These are phyloP conservation scores for Ustilago tritici DNA, from an alignment of 1,284 basidiomycete species.

Conservation along the genomic window DNA sequence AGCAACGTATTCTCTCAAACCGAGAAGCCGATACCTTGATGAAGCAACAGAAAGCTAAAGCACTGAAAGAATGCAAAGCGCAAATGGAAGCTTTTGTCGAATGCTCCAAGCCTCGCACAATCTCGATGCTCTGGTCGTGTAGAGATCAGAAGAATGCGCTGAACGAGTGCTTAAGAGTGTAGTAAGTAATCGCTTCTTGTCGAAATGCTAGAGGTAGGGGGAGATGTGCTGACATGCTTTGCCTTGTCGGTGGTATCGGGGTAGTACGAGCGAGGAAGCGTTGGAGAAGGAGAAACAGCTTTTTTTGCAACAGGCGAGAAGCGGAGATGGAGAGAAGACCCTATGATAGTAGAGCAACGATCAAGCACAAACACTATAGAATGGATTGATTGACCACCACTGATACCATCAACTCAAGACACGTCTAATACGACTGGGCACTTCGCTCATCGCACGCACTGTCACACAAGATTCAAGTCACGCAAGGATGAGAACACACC, in stretches of 20 bases:
- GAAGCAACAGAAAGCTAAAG: constrained; percentile 47
- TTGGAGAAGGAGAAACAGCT: constrained; percentile 35
- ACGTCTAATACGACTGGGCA: not conserved
- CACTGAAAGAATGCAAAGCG: constrained; percentile 27
- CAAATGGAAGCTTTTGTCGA: constrained; percentile 49
- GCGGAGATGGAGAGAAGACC: constrained; percentile 4
- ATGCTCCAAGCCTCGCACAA: constrained; percentile 39
- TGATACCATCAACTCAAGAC: not conserved
- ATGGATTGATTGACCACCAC: not conserved
- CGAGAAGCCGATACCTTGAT: constrained; percentile 40
- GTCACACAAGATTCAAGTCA: not conserved
- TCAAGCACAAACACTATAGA: too few relatives aligned
- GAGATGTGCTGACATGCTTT: constrained; percentile 3
- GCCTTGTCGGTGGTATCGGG: not conserved
- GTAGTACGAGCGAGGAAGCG: constrained; percentile 43
- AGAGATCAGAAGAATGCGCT: constrained; percentile 25
- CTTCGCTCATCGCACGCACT: not conserved
- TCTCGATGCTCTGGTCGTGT: constrained; percentile 46
- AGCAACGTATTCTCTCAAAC: constrained; percentile 42
- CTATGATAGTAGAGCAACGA: constrained; percentile 5
- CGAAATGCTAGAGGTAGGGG: not conserved
- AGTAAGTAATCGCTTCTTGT: constrained; percentile 23
- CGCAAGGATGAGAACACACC: not conserved
- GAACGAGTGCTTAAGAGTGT: constrained; percentile 31
- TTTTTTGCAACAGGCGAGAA: constrained; percentile 22